Evolutionary conservation across 1,284 basidiomycete species (phyloP).

Genomic region (Tetrapyrgos nigripes): DNA sequence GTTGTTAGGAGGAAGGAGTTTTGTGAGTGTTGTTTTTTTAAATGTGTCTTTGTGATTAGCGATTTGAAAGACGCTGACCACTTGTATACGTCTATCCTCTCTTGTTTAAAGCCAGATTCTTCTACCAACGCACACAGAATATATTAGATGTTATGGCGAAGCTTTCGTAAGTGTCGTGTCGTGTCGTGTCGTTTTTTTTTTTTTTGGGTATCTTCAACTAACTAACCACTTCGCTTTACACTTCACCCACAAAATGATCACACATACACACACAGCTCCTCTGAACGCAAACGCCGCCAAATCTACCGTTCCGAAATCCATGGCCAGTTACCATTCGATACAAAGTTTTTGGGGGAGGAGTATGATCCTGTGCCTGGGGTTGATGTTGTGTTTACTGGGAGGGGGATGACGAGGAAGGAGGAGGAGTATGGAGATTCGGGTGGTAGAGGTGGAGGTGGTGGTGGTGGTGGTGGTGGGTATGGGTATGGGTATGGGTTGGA

Average conservation of each 20-base stretch:
- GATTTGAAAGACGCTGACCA: not conserved
- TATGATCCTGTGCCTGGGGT: slow-evolving; percentile 79
- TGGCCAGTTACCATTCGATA: slow-evolving; percentile 82
- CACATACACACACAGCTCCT: slow-evolving; percentile 65
- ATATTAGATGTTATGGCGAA: slow-evolving; percentile 86
- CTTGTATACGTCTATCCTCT: no score
- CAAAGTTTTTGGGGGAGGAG: slow-evolving; percentile 57
- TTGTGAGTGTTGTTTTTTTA: slow-evolving; percentile 46
- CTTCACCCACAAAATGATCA: no score
- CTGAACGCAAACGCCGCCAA: slow-evolving; percentile 79
- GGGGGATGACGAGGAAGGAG: no score
- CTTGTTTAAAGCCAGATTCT: slow-evolving; percentile 63
- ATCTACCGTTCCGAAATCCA: slow-evolving; percentile 81
- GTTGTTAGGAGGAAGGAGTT: slow-evolving; percentile 92
- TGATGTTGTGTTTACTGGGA: slow-evolving; percentile 69
- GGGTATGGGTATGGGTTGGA: slow-evolving; percentile 69
- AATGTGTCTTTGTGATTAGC: no score
- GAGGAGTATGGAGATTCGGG: no score
- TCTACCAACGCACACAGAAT: slow-evolving; percentile 78
- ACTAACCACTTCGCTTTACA: no score
- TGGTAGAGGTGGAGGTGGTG: slow-evolving; percentile 33
- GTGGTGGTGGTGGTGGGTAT: slow-evolving; percentile 28
- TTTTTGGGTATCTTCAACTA: no score
- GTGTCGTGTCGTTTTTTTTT: no score
- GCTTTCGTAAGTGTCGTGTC: slow-evolving; percentile 63